Evolutionary conservation across 805 yeast genomes (phyloP).

Genomic region (Candida sakaeoensis): DNA sequence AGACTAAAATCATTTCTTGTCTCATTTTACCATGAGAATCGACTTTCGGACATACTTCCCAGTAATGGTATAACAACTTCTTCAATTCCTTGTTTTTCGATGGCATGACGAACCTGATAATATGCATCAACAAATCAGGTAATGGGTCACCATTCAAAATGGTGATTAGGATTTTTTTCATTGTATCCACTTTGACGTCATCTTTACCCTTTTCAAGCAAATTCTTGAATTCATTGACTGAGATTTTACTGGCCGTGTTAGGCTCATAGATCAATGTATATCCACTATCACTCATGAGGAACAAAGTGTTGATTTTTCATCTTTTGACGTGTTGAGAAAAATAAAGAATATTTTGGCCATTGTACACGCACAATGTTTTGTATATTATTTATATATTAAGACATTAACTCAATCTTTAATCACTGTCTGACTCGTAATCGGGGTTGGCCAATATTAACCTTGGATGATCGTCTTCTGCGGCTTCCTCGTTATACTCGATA

Average conservation of each 20-base stretch:
- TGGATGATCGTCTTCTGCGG: slow-evolving; percentile 31
- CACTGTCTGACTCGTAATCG: slow-evolving; percentile 36
- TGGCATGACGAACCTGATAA: slow-evolving; percentile 96
- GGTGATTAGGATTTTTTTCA: slow-evolving; percentile 80
- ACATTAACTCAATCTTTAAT: too few relatives aligned
- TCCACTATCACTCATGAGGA: slow-evolving; percentile 37
- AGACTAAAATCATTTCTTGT: slow-evolving; percentile 97
- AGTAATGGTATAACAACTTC: slow-evolving; percentile 88
- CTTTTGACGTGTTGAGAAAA: slow-evolving; percentile 17
- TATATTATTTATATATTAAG: too few relatives aligned
- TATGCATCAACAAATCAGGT: slow-evolving; percentile 93
- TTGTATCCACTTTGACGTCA: slow-evolving; percentile 80
- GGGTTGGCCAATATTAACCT: slow-evolving; percentile 58
- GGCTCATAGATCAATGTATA: slow-evolving; percentile 83
- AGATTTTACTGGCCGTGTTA: slow-evolving; percentile 55
- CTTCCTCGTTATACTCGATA: slow-evolving; percentile 11
- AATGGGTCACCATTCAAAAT: slow-evolving; percentile 91
- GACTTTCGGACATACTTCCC: slow-evolving; percentile 96
- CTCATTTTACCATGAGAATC: slow-evolving; percentile 86
- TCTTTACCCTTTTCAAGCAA: slow-evolving; percentile 87
- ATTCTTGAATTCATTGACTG: slow-evolving; percentile 69
- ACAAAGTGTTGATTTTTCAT: slow-evolving; percentile 1
- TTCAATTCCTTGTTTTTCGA: slow-evolving; percentile 86
- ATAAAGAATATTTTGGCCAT: not conserved
- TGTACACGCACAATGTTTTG: slow-evolving; percentile 1